These are phyloP conservation scores for Symmetrospora coprosmae DNA, from an alignment of 768 basidiomycete species.

Conservation along the genomic window DNA sequence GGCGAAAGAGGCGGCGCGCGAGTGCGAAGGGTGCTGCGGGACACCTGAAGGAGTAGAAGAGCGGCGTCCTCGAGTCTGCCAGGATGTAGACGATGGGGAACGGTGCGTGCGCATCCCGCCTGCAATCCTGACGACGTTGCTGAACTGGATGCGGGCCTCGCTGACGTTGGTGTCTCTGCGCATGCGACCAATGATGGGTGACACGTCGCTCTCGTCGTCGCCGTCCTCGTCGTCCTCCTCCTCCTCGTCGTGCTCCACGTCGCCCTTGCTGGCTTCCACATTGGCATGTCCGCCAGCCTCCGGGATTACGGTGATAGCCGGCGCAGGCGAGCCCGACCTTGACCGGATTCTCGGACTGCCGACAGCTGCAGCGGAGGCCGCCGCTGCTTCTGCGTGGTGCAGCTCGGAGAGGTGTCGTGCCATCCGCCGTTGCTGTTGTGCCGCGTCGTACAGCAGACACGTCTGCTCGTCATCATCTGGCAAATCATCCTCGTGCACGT, in stretches of 20 bases:
- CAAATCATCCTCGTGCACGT: background rate
- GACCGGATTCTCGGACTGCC: background rate
- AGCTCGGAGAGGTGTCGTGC: background rate
- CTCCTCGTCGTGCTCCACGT: too few species aligned
- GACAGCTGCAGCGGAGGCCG: background rate
- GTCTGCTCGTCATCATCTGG: background rate
- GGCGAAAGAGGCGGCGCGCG: background rate
- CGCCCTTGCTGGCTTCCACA: too few species aligned
- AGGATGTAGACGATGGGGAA: too few species aligned
- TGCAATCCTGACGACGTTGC: background rate
- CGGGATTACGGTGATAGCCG: too few species aligned
- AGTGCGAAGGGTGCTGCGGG: background rate
- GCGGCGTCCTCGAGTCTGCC: background rate
- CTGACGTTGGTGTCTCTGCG: background rate
- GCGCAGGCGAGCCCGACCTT: background rate
- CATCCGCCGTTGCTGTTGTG: background rate
- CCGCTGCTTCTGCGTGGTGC: background rate
- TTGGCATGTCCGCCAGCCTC: too few species aligned
- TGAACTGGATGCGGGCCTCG: background rate
- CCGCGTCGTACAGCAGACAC: conserved; percentile 9
- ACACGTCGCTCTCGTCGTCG: too few species aligned
- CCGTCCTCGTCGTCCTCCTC: too few species aligned
- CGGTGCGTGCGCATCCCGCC: background rate
- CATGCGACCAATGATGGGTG: background rate
- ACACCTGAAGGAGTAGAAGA: background rate